phyloP scores from a whole-genome alignment of 805 yeast genomes.

The Hanseniaspora meyeri region DNA sequence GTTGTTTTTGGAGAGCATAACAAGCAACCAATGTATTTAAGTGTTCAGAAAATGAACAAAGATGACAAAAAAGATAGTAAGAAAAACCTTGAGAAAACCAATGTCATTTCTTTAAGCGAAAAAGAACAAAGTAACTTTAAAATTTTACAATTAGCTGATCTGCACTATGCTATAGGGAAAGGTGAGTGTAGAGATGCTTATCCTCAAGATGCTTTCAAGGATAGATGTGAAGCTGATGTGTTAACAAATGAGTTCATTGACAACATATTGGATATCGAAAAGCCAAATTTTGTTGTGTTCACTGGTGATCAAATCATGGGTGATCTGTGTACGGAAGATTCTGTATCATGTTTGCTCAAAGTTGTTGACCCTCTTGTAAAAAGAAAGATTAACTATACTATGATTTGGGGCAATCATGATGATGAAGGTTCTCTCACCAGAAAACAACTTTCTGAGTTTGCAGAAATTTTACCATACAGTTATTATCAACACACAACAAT shows the following conservation, averaged over 20 bases:
- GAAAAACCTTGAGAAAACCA: conserved; percentile 11
- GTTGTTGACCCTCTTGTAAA: conserved; percentile 56
- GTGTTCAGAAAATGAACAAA: conserved; percentile 18
- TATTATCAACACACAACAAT: conserved; percentile 51
- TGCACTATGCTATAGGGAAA: conserved; percentile 75
- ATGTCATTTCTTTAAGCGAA: conserved; percentile 27
- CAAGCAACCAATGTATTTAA: conserved; percentile 19
- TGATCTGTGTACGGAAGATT: conserved; percentile 53
- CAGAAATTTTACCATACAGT: conserved; percentile 54
- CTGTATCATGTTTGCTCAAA: conserved; percentile 71
- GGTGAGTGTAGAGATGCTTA: conserved; percentile 70
- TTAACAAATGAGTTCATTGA: conserved; percentile 53
- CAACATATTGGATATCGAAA: conserved; percentile 54
- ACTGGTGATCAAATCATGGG: conserved; percentile 93
- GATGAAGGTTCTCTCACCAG: conserved; percentile 67
- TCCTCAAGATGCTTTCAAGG: conserved; percentile 33
- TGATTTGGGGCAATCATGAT: conserved; percentile 87
- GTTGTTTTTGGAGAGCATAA: conserved; percentile 14
- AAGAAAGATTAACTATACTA: conserved; percentile 68
- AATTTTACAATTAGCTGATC: conserved; percentile 79
- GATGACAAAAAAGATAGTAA: conserved; percentile 8
- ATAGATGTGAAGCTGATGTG: conserved; percentile 61
- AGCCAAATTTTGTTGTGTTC: conserved; percentile 73
- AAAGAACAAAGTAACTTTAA: conserved; percentile 45
- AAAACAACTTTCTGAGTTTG: conserved; percentile 45